Base-by-base conservation (phyloP, 2,329 filamentous ascomycete genomes). In the Aureobasidium sp. region DNA sequence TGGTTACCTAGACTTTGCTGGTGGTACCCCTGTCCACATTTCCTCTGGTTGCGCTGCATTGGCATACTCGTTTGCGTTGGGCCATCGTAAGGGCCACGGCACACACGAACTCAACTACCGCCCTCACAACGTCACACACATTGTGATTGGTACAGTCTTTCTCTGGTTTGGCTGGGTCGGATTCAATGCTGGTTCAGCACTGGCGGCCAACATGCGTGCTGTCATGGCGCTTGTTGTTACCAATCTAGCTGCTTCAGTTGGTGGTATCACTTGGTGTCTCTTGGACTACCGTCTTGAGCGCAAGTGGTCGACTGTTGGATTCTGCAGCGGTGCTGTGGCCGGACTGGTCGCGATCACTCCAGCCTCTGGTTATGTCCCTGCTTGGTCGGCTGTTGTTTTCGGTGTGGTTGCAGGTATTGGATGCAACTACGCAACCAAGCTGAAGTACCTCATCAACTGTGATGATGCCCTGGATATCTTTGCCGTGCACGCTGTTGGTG, bases 81-180 rank as follows among this genome's bases (percentile, higher is more conserved):
- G 91, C 70, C 94, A 92, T 77, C 83, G 90, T 65, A 82, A 86
- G 64, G 91, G 91, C 27, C 90, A 95, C 72, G 89, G 90, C 54
- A 95, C 90, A 32, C 87, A 91, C 71, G 90, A 93, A 73, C 81
- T 96, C 68, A 95, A 95, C 77, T 96, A 93, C 75, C 88, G 91
- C 55, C 91, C 91, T 10, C 91, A 96, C 78, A 96, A 96, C 69
- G 90, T 95, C 50, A 94, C 91, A 4, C 90, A 95, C 73, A 91
- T 96, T 67, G 90, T 96, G 58, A 88, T 95, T 61, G 91, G 91
- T 34, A 96, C 91, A 3, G 90, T 96, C 50, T 96, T 96, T 77
- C 85, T 96, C 16, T 96, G 91, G 91, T 89, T 96, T 16, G 91
- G 91, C 59, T 96, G 91, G 91, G 95, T 96, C 70, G 91, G 91